These are phyloP conservation scores for Diversispora eburnea DNA, from an alignment of 192 early-diverging fungal genomes.

Conservation along the genomic window DNA sequence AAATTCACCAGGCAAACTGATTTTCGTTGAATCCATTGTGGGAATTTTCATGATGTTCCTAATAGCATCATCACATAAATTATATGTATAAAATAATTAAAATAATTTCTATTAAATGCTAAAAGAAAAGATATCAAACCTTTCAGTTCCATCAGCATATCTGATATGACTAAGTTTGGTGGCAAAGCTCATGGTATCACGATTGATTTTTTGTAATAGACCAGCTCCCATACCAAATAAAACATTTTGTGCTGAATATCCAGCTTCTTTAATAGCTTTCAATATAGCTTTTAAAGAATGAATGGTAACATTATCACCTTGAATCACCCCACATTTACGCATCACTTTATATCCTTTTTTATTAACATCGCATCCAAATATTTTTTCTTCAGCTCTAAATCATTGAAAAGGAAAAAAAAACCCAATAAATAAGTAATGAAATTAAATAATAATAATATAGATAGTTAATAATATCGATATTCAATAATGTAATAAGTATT, in stretches of 20 bases:
- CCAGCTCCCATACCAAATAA: slow-evolving; percentile 88
- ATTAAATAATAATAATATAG: not conserved
- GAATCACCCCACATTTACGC: slow-evolving; percentile 70
- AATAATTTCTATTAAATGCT: not conserved
- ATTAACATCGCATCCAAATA: slow-evolving; percentile 70
- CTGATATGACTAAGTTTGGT: slow-evolving; percentile 72
- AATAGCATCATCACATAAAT: not conserved
- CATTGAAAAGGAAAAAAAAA: too few species aligned
- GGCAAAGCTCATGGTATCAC: slow-evolving; percentile 83
- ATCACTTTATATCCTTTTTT: slow-evolving; percentile 76
- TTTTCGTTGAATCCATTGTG: slow-evolving; percentile 65
- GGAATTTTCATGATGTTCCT: slow-evolving; percentile 89
- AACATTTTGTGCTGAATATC: slow-evolving; percentile 69
- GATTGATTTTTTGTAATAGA: slow-evolving; percentile 79
- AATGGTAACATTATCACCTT: slow-evolving; percentile 77
- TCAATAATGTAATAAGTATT: not conserved
- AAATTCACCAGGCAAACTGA: slow-evolving; percentile 71
- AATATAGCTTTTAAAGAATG: slow-evolving; percentile 55
- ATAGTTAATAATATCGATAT: too few species aligned
- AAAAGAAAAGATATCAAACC: slow-evolving; percentile 31
- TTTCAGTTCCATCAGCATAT: slow-evolving; percentile 57
- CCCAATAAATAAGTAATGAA: too few species aligned
- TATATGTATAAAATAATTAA: not conserved
- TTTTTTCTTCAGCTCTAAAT: slow-evolving; percentile 60
- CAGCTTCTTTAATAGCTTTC: slow-evolving; percentile 49